A percentile compares a stretch with the other conserved stretches of the same genome.
Conservation (phyloP, 352 stramenopile species). For the Bremia lactucae region DNA sequence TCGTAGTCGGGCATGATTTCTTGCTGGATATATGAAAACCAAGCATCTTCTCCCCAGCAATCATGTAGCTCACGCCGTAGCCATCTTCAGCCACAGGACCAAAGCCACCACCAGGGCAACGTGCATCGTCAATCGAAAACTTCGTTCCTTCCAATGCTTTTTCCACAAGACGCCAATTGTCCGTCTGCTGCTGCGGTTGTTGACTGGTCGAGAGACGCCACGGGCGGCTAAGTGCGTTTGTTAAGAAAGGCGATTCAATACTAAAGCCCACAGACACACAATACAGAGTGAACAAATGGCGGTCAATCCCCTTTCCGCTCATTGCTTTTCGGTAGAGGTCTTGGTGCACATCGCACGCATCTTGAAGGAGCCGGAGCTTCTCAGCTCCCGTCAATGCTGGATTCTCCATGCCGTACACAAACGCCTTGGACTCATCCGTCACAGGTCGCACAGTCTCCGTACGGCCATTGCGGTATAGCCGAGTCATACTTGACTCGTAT, state of each 20-base stretch:
- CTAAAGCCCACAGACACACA: conserved; percentile 80
- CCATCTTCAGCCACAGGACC: conserved; percentile 84
- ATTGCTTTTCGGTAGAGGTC: conserved; percentile 87
- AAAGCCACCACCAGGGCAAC: conserved; percentile 81
- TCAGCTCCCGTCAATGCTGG: conserved; percentile 53
- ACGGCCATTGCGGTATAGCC: conserved; percentile 91
- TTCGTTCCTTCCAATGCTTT: conserved; percentile 47
- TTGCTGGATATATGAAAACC: conserved; percentile 89
- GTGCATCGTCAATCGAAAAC: conserved; percentile 43
- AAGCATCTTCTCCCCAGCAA: conserved; percentile 78
- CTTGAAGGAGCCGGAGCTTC: conserved; percentile 79
- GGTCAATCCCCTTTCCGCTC: conserved; percentile 88
- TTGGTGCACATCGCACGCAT: conserved; percentile 85
- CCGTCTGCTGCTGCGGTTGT: conserved; percentile 84
- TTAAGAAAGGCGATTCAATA: conserved; percentile 84
- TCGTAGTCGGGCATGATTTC: conserved; percentile 55
- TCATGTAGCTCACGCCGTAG: conserved; percentile 89
- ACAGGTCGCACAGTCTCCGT: conserved; percentile 90
- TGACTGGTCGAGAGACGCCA: conserved; percentile 86
- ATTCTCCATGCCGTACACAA: conserved; percentile 82
- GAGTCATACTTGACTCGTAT: conserved; percentile 95
- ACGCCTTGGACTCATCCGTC: conserved; percentile 82
- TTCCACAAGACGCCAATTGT: conserved; percentile 64
- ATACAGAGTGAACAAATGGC: conserved; percentile 94
- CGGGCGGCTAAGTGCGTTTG: conserved; percentile 69